Percentiles rank a stretch among this genome's conserved stretches.
These are phyloP conservation scores for Pseudogymnoascus sp. DNA, from an alignment of 2,329 filamentous ascomycete genomes.

Conservation along the genomic window DNA sequence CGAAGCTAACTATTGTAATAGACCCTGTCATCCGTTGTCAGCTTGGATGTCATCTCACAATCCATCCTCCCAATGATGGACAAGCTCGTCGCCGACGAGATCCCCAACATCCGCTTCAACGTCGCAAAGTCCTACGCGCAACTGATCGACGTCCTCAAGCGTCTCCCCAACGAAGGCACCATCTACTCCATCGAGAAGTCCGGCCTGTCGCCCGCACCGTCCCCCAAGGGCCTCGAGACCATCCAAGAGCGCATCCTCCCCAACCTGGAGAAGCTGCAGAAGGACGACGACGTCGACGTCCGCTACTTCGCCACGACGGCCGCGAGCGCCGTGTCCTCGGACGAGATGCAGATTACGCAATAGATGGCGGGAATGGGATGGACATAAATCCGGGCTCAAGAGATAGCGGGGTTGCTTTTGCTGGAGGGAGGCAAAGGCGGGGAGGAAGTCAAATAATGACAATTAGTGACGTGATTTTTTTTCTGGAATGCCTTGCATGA, in stretches of 20 bases:
- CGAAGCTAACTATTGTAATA: slow-evolving; percentile 35
- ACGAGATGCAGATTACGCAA: slow-evolving; percentile 47
- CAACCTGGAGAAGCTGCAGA: slow-evolving; percentile 88
- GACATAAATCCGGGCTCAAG: background rate
- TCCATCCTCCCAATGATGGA: slow-evolving; percentile 95
- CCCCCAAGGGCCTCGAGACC: slow-evolving; percentile 65
- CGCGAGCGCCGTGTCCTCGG: slow-evolving; percentile 45
- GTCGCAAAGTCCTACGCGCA: slow-evolving; percentile 95
- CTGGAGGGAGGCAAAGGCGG: slow-evolving; percentile 11
- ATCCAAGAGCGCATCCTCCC: slow-evolving; percentile 83
- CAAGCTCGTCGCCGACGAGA: slow-evolving; percentile 86
- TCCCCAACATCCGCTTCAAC: slow-evolving; percentile 99
- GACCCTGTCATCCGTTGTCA: slow-evolving; percentile 91
- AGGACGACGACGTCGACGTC: slow-evolving; percentile 96
- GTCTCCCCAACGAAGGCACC: slow-evolving; percentile 81
- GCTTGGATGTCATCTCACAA: slow-evolving; percentile 83
- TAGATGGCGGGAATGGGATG: slow-evolving; percentile 22
- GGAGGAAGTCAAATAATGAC: slow-evolving; percentile 1
- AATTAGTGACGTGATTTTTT: slow-evolving; percentile 17
- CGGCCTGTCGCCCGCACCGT: slow-evolving; percentile 52
- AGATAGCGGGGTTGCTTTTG: slow-evolving; percentile 13
- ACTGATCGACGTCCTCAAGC: slow-evolving; percentile 83
- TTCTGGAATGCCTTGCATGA: slow-evolving; percentile 7
- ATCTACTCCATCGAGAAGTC: slow-evolving; percentile 79
- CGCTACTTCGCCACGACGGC: slow-evolving; percentile 95